These are phyloP conservation scores for Apiospora aurea DNA, from an alignment of 2,329 filamentous ascomycete genomes.

Conservation along the genomic window DNA sequence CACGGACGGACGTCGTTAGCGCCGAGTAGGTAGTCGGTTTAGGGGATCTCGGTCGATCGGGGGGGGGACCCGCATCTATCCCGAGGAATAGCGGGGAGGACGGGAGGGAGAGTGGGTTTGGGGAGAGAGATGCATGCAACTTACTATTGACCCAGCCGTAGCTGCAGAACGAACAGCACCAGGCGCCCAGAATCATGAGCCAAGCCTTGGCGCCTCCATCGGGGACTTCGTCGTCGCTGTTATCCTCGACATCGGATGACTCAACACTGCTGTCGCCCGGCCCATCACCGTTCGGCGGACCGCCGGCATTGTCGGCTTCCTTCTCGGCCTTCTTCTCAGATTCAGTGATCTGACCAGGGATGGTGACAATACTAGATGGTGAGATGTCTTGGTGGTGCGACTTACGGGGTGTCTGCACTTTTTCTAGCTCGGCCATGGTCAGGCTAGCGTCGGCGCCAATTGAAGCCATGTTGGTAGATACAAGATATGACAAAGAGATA, in stretches of 20 bases:
- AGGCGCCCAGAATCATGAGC: constrained; percentile 36
- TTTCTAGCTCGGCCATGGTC: constrained; percentile 14
- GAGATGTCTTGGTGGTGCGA: constrained; percentile 8
- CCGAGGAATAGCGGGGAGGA: neutral
- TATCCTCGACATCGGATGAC: neutral
- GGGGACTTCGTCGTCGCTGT: constrained; percentile 15
- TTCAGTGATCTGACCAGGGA: constrained; percentile 23
- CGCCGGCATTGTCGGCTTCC: neutral
- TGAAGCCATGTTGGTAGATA: neutral
- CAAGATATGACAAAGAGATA: neutral
- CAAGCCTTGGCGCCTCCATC: constrained; percentile 37
- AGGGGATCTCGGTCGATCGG: neutral
- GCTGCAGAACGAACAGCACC: constrained; percentile 51
- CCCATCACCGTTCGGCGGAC: neutral
- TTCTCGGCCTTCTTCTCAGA: neutral
- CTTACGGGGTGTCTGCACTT: constrained; percentile 21
- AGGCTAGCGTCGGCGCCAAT: neutral
- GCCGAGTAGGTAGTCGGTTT: neutral
- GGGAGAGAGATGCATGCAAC: constrained; percentile 44
- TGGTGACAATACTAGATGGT: constrained; percentile 9
- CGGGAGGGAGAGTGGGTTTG: constrained; percentile 40
- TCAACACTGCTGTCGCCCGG: neutral
- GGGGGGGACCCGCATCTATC: neutral
- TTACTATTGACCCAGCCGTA: constrained; percentile 53
- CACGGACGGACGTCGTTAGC: neutral